Evolutionary conservation across 2,329 filamentous ascomycete species (phyloP).

Genomic region (Sphaerulina musiva): DNA sequence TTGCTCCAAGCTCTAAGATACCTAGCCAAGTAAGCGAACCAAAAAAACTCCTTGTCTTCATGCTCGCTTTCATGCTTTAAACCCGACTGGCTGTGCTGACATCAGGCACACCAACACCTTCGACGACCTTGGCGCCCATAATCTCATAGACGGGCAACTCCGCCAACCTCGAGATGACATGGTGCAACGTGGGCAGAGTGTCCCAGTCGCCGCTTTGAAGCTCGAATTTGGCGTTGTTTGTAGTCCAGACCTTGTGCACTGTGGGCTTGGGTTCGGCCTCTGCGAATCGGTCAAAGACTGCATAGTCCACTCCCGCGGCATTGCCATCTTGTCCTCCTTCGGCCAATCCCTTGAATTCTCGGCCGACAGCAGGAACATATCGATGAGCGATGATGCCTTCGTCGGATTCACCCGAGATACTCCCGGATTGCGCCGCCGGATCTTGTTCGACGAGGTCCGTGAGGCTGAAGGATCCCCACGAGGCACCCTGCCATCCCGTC

Average conservation of each 20-base stretch:
- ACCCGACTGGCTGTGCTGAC: background rate
- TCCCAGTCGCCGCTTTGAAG: slow-evolving; percentile 7
- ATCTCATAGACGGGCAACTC: slow-evolving; percentile 14
- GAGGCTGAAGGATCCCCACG: slow-evolving; percentile 15
- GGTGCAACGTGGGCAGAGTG: slow-evolving; percentile 13
- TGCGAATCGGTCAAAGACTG: slow-evolving; percentile 10
- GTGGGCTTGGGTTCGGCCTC: slow-evolving; percentile 3
- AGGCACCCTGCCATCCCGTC: slow-evolving; percentile 16
- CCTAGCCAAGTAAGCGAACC: too few species aligned
- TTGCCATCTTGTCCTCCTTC: background rate
- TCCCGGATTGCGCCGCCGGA: background rate
- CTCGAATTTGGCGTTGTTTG: slow-evolving; percentile 4
- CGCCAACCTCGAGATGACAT: slow-evolving; percentile 11
- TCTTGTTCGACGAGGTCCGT: slow-evolving; percentile 10
- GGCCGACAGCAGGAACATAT: slow-evolving; percentile 51
- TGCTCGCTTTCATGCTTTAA: background rate
- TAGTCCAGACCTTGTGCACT: slow-evolving; percentile 2
- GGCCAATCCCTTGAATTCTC: background rate
- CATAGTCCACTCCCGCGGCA: slow-evolving; percentile 10
- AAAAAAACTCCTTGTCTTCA: too few species aligned
- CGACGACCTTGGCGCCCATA: slow-evolving; percentile 12
- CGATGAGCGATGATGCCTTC: slow-evolving; percentile 19
- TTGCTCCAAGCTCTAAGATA: too few species aligned
- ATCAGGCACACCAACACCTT: slow-evolving; percentile 13
- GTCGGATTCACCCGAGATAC: slow-evolving; percentile 14